Evolutionary conservation across 306 rosid genomes (phyloP), one percentile per base, ranked within the genome.

Genomic region (Ochetophila trinervis): DNA sequence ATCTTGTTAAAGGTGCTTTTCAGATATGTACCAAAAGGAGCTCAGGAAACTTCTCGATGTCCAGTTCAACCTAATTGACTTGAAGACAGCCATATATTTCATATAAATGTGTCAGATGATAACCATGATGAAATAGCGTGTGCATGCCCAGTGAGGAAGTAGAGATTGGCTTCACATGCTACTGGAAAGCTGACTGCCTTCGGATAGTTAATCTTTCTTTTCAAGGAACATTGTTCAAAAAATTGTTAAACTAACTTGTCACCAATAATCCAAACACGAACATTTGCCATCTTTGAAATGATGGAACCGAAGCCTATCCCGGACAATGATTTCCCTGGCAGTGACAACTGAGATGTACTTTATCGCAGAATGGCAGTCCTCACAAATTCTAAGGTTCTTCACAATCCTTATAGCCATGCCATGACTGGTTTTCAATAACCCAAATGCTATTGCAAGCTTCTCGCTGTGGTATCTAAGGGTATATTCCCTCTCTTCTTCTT

Each of bases 381-480:
- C 98, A 68, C 98, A 92, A 57, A 89, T 92, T 55, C 92, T 44
- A 70, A 92, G 96, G 80, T 89, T 92, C 88, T 92, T 92, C 54
- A 84, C 88, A 63, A 92, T 67, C 83, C 87, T 83, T 20, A 92
- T 80, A 61, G 80, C 45, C 59, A 59, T 57, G 10, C 87, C 91
- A 44, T 63, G 73, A 60, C 66, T 75, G 24, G 93, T 82, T 71
- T 79, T 85, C 88, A 92, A 61, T 51, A 87, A 67, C 59, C 98
- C 96, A 63, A 80, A 92, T n/a, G 93, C 88, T 8, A 92, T 81
- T 0, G 95, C 96, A 60, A 92, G 95, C 86, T 87, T 92, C 90
- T 92, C 98, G 61, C 96, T 89, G 6, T 92, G 98, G 69, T 89
- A 82, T 64, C 96, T 85, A 14, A 92, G 92, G n/a, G 96, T 92